Conservation (phyloP, 176 grass and related monocot species). For the Zizania latifolia region DNA sequence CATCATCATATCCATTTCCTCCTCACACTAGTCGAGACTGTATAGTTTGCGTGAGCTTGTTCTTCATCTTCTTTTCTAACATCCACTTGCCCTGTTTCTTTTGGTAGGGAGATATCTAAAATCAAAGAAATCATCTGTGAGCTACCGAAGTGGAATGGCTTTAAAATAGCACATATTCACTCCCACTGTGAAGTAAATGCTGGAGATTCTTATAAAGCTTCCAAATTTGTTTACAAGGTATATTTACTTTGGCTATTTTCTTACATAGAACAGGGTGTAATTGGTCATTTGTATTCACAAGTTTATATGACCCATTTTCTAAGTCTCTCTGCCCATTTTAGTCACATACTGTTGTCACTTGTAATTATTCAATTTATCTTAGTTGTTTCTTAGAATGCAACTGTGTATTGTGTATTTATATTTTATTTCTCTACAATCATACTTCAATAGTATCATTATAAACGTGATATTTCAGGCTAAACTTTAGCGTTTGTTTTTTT, state of each 20-base stretch:
- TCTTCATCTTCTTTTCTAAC: constrained; percentile 41
- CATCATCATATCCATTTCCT: constrained; percentile 16
- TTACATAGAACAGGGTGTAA: not conserved
- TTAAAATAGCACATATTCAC: not conserved
- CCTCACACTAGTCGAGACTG: not conserved
- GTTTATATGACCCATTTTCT: too few species aligned
- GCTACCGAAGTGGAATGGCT: too few species aligned
- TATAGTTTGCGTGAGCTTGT: constrained; percentile 27
- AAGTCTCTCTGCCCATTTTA: not conserved
- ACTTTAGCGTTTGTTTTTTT: too few species aligned
- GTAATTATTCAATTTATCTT: too few species aligned
- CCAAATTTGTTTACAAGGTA: not conserved
- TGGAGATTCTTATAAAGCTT: not conserved
- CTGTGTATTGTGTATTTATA: too few species aligned
- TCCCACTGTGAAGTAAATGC: not conserved
- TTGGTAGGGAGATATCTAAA: constrained; percentile 46
- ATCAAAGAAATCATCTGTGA: not conserved
- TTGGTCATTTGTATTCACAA: too few species aligned
- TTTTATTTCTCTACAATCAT: too few species aligned
- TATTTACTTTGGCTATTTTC: not conserved
- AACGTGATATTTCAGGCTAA: too few species aligned
- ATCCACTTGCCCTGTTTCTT: constrained; percentile 32
- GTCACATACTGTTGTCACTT: not conserved
- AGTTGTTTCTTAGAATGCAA: too few species aligned
- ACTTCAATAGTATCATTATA: too few species aligned